Evolutionary conservation across 768 basidiomycete species (phyloP), one percentile per base, ranked within the genome.

Genomic region (Dentipellis fragilis): DNA sequence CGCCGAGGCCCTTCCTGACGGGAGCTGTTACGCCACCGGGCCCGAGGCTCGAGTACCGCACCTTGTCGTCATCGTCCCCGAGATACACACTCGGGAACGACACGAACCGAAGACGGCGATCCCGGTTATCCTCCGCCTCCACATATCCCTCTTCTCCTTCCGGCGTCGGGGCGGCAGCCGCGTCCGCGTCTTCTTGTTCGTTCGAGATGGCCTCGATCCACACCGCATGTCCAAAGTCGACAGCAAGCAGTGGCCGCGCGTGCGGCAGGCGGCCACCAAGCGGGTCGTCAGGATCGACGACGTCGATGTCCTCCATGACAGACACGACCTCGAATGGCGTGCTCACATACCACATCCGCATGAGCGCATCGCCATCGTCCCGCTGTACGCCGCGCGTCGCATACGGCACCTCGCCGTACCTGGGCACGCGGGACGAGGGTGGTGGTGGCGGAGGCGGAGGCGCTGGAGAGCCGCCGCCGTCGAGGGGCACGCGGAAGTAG

Each of bases 211-310:
- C 80, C 63, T 88, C 85, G 49, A 93, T 80, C 80, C 89, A 87
- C 37, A 89, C 85, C 16, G 91, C 87, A 63, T 92, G 89, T 42
- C 89, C 88, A 70, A 93, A 94, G 65, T 93, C 83, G 7, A 93
- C 85, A 0, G 86, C 86, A n/a, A 88, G 80, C 12, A 88, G 74
- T 21, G 85, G 85, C 2, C 85, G 74, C 17, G 82, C 81, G 4
- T 81, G 73, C 34, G 80, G 29, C 29, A 29, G 29, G 29, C 29
- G 29, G 29, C 29, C 29, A 6, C 81, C 23, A 9, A 60, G 51
- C 54, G 39, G 56, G 10, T 49, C 49, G 1, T 70, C 74, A 1
- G 69, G 74, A 23, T 69, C 69, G 14, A 72, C 71, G 9, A 76
- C 76, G 14, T 73, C 73, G 11, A 29, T 3, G 29, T 29, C 29